Conservation (phyloP, 23 red algal genomes). For the Gracilaria caudata region DNA sequence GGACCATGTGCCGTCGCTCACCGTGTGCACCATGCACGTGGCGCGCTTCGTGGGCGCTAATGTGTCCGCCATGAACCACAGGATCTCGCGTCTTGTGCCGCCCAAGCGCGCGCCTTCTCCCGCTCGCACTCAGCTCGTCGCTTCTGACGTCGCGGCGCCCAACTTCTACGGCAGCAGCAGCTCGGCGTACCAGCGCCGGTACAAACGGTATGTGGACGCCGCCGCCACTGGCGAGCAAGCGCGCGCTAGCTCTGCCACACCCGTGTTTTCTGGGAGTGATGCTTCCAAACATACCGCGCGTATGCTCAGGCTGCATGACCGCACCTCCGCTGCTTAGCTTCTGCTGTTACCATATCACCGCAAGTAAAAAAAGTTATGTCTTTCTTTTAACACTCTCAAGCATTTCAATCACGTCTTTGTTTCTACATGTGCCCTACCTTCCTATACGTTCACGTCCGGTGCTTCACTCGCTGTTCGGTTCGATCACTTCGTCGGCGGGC, state of each 20-base stretch:
- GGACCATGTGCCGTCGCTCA: constrained; percentile 11
- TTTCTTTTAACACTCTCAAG: too few species aligned
- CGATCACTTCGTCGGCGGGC: constrained; percentile 25
- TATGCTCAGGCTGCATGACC: constrained; percentile 22
- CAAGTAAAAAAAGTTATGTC: not conserved
- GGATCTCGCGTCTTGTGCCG: constrained; percentile 19
- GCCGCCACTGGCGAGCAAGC: not conserved
- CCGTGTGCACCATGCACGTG: not conserved
- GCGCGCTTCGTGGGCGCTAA: constrained; percentile 22
- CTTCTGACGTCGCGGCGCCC: not conserved
- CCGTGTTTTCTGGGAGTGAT: constrained; percentile 47
- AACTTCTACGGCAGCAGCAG: constrained; percentile 24
- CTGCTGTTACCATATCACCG: not conserved
- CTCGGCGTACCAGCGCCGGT: constrained; percentile 4
- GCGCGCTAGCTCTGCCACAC: not conserved
- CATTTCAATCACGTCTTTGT: too few species aligned
- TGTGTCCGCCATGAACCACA: constrained; percentile 17
- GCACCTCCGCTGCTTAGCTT: not conserved
- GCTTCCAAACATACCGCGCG: not conserved
- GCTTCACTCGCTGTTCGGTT: not conserved
- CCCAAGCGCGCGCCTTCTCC: not conserved
- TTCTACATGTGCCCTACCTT: too few species aligned
- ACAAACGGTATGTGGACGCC: constrained; percentile 41
- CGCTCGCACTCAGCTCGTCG: not conserved
- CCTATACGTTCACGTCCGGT: too few species aligned